A percentile compares a stretch with the other conserved stretches of the same genome.
Evolutionary conservation across 441 rosid genomes (phyloP).

Genomic region (Pelargonium myrrhifolium): DNA sequence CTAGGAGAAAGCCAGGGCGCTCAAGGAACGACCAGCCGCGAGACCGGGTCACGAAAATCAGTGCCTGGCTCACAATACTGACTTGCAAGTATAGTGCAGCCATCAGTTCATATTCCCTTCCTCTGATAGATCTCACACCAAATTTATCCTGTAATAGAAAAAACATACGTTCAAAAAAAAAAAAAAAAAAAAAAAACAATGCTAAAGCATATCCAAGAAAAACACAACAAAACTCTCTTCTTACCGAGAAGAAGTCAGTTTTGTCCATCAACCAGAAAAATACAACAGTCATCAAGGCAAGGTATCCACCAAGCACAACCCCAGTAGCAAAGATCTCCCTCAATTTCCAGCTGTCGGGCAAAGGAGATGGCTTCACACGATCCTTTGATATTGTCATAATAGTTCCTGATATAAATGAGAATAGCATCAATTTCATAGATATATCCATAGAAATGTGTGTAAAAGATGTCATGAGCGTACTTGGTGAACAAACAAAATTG

Average conservation of each 20-base stretch:
- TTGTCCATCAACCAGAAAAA: constrained; percentile 71
- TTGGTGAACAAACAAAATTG: not conserved
- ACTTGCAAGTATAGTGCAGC: constrained; percentile 87
- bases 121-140: constrained; percentile 40
- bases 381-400: constrained; percentile 95
- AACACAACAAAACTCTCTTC: constrained; percentile 10
- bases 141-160: constrained; percentile 49
- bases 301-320: constrained; percentile 68
- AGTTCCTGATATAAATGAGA: constrained; percentile 35
- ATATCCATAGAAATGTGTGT: not conserved
- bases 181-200: not conserved
- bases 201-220: not conserved
- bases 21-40: constrained; percentile 86
- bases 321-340: constrained; percentile 85
- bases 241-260: constrained; percentile 65
- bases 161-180: not conserved
- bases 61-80: constrained; percentile 89
- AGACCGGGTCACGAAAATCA: constrained; percentile 80
- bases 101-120: constrained; percentile 48
- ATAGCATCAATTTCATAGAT: not conserved
- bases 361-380: constrained; percentile 77
- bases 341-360: constrained; percentile 91
- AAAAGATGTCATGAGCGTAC: not conserved
- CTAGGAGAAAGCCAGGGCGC: constrained; percentile 61
- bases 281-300: constrained; percentile 65